Conservation (phyloP, 805 yeast species). For the Saturnispora galanensis region DNA sequence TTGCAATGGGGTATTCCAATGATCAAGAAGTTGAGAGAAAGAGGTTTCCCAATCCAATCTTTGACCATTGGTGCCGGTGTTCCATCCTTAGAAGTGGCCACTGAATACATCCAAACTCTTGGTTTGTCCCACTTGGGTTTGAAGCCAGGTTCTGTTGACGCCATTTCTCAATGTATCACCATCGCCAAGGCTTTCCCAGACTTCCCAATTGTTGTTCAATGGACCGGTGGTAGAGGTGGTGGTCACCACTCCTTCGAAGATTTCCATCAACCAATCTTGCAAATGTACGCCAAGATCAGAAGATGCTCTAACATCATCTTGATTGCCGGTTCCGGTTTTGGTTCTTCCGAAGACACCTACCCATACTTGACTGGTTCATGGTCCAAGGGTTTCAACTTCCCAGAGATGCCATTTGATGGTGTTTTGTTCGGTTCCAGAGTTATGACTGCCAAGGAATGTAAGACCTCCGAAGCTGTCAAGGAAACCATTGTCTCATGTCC, state of each 20-base stretch:
- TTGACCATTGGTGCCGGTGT: conserved; percentile 99
- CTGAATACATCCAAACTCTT: conserved; percentile 87
- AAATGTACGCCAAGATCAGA: conserved; percentile 92
- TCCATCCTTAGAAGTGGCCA: conserved; percentile 93
- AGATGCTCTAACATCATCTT: conserved; percentile 80
- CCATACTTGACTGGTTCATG: conserved; percentile 97
- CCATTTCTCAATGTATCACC: conserved; percentile 73
- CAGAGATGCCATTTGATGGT: conserved; percentile 99
- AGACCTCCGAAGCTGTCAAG: conserved; percentile 90
- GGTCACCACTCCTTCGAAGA: conserved; percentile 99
- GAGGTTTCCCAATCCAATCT: conserved; percentile 93
- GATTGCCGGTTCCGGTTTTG: conserved; percentile 98
- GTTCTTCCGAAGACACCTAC: conserved; percentile 92
- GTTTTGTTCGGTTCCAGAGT: conserved; percentile 91
- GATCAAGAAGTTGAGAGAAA: conserved; percentile 76
- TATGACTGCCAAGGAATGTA: conserved; percentile 95
- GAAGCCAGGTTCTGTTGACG: conserved; percentile 96
- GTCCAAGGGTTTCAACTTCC: conserved; percentile 80
- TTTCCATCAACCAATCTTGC: conserved; percentile 94
- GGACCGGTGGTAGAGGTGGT: conserved; percentile 99
- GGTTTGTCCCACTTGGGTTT: conserved; percentile 91
- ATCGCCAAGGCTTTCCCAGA: conserved; percentile 93
- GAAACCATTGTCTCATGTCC: conserved; percentile 80
- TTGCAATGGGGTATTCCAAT: conserved; percentile 98
- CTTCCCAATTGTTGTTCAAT: conserved; percentile 95